Conservation (phyloP, 805 yeast genomes). For the Barnettozyma vustinii region DNA sequence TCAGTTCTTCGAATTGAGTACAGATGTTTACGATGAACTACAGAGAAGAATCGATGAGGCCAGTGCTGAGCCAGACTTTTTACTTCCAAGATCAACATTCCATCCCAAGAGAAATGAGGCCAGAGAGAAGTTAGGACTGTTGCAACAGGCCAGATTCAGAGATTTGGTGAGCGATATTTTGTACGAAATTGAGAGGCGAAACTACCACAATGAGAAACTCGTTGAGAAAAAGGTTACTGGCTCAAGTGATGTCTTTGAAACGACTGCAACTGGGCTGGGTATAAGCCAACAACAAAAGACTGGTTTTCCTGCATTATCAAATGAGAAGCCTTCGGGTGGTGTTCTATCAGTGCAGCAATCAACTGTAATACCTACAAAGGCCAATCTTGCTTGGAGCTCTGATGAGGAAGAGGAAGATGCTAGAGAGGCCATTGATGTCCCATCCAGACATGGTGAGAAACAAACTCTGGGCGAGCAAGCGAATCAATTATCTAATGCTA, state of each 20-base stretch:
- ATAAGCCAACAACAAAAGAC: background rate
- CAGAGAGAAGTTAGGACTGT: conserved; percentile 79
- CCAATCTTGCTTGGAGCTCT: conserved; percentile 83
- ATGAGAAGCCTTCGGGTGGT: conserved; percentile 8
- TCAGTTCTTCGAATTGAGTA: conserved; percentile 85
- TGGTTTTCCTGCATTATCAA: background rate
- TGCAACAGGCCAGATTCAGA: conserved; percentile 77
- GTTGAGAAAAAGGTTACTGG: background rate
- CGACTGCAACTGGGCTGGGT: conserved; percentile 3
- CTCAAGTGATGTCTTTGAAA: background rate
- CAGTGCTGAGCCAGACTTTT: conserved; percentile 52
- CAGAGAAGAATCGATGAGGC: conserved; percentile 67
- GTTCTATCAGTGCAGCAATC: conserved; percentile 49
- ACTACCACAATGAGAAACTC: conserved; percentile 34
- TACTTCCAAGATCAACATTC: conserved; percentile 65
- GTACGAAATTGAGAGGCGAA: conserved; percentile 78
- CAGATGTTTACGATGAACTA: conserved; percentile 93
- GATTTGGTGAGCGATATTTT: conserved; percentile 88
- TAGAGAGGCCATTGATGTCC: background rate
- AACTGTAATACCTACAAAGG: conserved; percentile 78
- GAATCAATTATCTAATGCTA: background rate
- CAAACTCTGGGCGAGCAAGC: background rate
- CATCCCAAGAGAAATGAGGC: conserved; percentile 97
- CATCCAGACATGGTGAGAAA: background rate
- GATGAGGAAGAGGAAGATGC: conserved; percentile 63